A percentile compares a stretch with the other conserved stretches of the same genome.
phyloP scores from a whole-genome alignment of 2,329 filamentous ascomycete genomes.

The Nannizziopsis barbatae region DNA sequence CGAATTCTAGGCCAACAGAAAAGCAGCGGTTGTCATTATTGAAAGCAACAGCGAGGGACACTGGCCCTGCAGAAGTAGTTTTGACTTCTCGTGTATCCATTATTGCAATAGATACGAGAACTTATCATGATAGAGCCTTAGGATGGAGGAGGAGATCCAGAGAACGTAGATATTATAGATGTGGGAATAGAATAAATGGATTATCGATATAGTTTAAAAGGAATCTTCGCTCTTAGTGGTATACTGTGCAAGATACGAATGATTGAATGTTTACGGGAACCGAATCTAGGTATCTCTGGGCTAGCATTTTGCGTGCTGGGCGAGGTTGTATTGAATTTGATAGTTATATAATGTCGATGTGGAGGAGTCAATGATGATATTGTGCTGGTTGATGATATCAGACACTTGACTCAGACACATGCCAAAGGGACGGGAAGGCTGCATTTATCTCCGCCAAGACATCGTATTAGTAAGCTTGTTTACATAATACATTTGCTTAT shows the following conservation, averaged over 20 bases:
- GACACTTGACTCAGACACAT: neutral
- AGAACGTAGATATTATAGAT: neutral
- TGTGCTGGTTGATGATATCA: neutral
- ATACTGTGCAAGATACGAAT: neutral
- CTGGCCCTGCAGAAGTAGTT: conserved; percentile 60
- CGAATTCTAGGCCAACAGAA: conserved; percentile 72
- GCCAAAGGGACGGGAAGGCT: too few relatives aligned
- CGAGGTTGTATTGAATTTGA: neutral
- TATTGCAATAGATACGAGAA: conserved; percentile 16
- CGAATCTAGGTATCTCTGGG: too few relatives aligned
- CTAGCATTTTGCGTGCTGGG: neutral
- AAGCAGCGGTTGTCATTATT: conserved; percentile 80
- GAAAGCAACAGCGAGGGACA: conserved; percentile 73
- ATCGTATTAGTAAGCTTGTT: too few relatives aligned
- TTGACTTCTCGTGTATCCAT: conserved; percentile 91
- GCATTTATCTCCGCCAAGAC: too few relatives aligned
- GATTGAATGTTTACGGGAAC: too few relatives aligned
- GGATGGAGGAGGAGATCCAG: neutral
- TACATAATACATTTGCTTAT: too few relatives aligned
- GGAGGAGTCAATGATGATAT: neutral
- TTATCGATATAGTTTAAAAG: too few relatives aligned
- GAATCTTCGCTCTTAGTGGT: too few relatives aligned
- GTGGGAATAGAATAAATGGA: neutral
- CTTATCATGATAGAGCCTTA: neutral
- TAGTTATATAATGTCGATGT: neutral